Base-by-base conservation (phyloP, 2,329 filamentous ascomycete species). In the Thielaviopsis ethacetica region DNA sequence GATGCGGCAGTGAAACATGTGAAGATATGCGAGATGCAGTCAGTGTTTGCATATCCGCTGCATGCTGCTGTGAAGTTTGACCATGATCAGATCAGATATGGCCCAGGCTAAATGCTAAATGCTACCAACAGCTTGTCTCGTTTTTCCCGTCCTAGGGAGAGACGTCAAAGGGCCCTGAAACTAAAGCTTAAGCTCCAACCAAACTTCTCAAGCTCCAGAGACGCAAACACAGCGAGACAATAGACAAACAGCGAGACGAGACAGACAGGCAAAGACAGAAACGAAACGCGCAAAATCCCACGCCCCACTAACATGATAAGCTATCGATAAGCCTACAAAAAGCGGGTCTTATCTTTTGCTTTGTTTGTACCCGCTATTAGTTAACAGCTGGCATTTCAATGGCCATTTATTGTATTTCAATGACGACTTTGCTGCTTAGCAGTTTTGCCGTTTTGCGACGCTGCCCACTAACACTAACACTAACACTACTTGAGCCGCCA, bases 381-480 rank as follows among this genome's bases (percentile, higher is more conserved):
- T 57, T 57, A 57, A 57, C 59, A 60, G 55, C 59, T 58, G 59
- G 54, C 59, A 58, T 60, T 50, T 60, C 59, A 49, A 49, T 49
- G 44, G 21, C 44, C n/a, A 49, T n/a, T 49, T 49, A n/a, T n/a
- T n/a, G 54, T 55, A 58, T 60, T 50, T 60, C 59, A 49, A 49
- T 49, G 44, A 49, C 44, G 44, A 49, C 44, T 49, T 49, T 47
- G 13, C 19, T 47, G 41, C 9, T 47, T 3, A 47, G 12, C 9
- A 41, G 34, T 17, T 41, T 4, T 47, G 3, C n/a, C 9, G 1
- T 17, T 47, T 47, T 47, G 41, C 41, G 41, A 17, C 41, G 34
- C 34, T 15, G 12, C 9, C 5, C 13, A 12, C 4, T 6, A 26
- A 26, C 3, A 26, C 24, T 6, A 3, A 26, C 24, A 26, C 24